Evolutionary conservation across 306 rosid genomes (phyloP).

Genomic region (Begonia peltatifolia): DNA sequence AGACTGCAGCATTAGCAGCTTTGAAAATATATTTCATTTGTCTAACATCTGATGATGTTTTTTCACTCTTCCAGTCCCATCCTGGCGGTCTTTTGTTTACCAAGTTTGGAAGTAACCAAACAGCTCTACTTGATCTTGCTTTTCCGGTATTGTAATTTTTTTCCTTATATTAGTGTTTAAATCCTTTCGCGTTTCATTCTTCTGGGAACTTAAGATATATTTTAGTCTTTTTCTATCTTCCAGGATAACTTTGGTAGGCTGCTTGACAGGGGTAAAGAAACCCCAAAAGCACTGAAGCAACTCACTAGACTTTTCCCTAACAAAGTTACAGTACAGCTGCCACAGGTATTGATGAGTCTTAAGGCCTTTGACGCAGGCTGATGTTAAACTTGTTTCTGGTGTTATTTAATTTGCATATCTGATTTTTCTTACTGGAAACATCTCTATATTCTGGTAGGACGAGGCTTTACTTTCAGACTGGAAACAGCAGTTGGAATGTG

Average conservation of each 20-base stretch:
- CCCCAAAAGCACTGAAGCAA: slow-evolving; percentile 67
- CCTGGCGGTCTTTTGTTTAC: slow-evolving; percentile 80
- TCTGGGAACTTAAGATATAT: too few relatives aligned
- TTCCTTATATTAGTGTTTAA: not conserved
- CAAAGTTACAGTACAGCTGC: slow-evolving; percentile 67
- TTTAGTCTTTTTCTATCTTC: slow-evolving; percentile 5
- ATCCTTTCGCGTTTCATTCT: too few relatives aligned
- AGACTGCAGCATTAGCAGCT: not conserved
- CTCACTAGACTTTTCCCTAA: slow-evolving; percentile 76
- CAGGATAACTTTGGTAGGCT: slow-evolving; percentile 75
- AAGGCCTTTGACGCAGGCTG: not conserved
- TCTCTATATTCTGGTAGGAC: slow-evolving; percentile 32
- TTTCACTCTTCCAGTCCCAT: slow-evolving; percentile 41
- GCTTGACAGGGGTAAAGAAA: slow-evolving; percentile 79
- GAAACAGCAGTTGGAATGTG: slow-evolving; percentile 82
- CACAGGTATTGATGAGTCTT: slow-evolving; percentile 46
- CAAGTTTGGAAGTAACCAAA: slow-evolving; percentile 75
- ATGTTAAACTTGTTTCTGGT: not conserved
- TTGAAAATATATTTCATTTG: too few relatives aligned
- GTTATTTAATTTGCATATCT: slow-evolving; percentile 2
- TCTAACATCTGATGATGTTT: slow-evolving; percentile 4
- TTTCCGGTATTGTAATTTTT: slow-evolving; percentile 53
- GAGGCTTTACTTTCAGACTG: slow-evolving; percentile 66
- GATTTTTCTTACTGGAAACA: not conserved
- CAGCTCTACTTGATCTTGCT: slow-evolving; percentile 94